phyloP scores from a whole-genome alignment of 352 stramenopile species.

The Globisporangium radiosum region DNA sequence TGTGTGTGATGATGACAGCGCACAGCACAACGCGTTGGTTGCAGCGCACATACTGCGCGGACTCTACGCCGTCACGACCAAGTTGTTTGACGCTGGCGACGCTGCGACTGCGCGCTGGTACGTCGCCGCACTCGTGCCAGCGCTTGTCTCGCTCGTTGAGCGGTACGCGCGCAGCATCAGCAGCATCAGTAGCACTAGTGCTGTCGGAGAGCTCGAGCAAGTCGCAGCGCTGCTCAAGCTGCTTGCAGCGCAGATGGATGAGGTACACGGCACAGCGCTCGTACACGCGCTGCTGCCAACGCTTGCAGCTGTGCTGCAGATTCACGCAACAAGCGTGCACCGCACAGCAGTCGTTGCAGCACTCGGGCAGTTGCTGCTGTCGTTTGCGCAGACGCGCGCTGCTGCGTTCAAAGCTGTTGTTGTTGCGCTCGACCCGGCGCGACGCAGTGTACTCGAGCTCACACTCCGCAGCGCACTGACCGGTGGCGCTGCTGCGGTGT shows the following conservation, averaged over 20 bases:
- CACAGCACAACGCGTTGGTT: conserved; percentile 16
- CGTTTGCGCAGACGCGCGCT: conserved; percentile 44
- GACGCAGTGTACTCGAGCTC: conserved; percentile 33
- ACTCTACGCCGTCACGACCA: conserved; percentile 26
- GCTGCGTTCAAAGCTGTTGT: conserved; percentile 48
- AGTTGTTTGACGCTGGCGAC: conserved; percentile 40
- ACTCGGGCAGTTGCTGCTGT: conserved; percentile 35
- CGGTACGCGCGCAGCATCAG: conserved; percentile 10
- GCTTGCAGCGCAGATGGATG: conserved; percentile 39
- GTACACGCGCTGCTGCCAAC: conserved; percentile 55
- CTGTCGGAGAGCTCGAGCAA: conserved; percentile 31
- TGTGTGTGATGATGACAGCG: conserved; percentile 7
- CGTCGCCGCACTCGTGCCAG: conserved; percentile 30
- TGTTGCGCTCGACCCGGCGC: conserved; percentile 26
- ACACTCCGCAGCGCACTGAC: conserved; percentile 38
- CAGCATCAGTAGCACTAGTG: background rate
- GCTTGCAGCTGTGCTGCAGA: conserved; percentile 30
- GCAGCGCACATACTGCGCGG: conserved; percentile 28
- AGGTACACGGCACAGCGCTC: conserved; percentile 35
- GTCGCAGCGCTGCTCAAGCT: conserved; percentile 43
- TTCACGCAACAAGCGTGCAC: conserved; percentile 16
- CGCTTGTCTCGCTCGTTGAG: conserved; percentile 24
- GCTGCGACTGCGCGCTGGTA: conserved; percentile 31
- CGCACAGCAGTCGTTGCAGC: conserved; percentile 7
- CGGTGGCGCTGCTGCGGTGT: conserved; percentile 5